A percentile compares a stretch with the other conserved stretches of the same genome.
phyloP scores from a whole-genome alignment of 2,329 filamentous ascomycete genomes.

The Aspergillus sp. region DNA sequence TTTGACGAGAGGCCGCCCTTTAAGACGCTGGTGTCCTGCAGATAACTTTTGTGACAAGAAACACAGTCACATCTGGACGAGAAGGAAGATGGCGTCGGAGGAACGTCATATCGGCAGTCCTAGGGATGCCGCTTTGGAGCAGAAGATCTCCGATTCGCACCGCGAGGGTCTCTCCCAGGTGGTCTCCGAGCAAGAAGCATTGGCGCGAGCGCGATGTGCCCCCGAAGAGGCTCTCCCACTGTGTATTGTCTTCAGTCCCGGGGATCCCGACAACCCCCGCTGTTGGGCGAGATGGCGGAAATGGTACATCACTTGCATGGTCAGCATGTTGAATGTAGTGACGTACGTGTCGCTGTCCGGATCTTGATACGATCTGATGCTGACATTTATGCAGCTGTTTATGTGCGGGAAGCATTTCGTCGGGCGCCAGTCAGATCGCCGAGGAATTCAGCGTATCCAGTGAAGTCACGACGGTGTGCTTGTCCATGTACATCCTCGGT shows the following conservation, averaged over 20 bases:
- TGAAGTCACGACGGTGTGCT: constrained; percentile 30
- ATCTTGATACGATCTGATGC: neutral
- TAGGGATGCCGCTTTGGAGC: constrained; percentile 1
- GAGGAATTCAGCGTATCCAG: constrained; percentile 25
- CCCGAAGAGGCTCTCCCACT: constrained; percentile 24
- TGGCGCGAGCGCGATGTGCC: constrained; percentile 20
- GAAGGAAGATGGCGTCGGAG: neutral
- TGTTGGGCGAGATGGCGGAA: constrained; percentile 38
- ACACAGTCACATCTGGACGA: neutral
- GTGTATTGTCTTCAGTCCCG: constrained; percentile 16
- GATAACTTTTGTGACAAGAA: neutral
- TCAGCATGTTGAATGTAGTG: constrained; percentile 34
- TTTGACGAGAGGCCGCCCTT: neutral
- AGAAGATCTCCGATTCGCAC: constrained; percentile 15
- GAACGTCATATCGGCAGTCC: neutral
- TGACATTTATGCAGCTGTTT: constrained; percentile 16
- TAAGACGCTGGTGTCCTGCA: neutral
- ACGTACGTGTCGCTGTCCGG: constrained; percentile 15
- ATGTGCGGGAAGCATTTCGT: constrained; percentile 28
- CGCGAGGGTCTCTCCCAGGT: constrained; percentile 13
- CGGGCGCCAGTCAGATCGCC: constrained; percentile 24
- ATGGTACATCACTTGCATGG: constrained; percentile 43
- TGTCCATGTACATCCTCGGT: constrained; percentile 30
- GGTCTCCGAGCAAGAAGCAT: constrained; percentile 22
- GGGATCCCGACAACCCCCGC: constrained; percentile 37